A percentile compares a stretch with the other conserved stretches of the same genome.
Evolutionary conservation across 805 yeast species (phyloP).

Genomic region (Barnettozyma wickerhamii): DNA sequence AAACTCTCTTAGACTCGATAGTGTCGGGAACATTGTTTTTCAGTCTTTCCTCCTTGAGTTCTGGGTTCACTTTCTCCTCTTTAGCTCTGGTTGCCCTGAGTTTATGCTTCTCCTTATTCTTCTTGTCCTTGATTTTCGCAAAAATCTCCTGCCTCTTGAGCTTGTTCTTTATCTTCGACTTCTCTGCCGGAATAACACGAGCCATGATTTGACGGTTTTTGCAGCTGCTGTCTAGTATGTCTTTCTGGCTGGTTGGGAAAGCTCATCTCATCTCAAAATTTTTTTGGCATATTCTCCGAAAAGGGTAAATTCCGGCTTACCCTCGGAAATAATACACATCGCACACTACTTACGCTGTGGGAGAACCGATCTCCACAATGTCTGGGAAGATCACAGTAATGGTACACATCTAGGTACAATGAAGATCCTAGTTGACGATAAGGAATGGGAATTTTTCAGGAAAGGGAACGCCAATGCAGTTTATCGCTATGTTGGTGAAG

Average conservation of each 20-base stretch:
- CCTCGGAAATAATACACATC: slow-evolving; percentile 10
- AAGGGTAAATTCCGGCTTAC: slow-evolving; percentile 13
- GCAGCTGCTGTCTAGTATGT: no score
- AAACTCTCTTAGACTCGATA: slow-evolving; percentile 26
- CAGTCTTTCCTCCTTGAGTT: slow-evolving; percentile 73
- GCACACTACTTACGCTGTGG: no score
- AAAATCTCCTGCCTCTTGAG: slow-evolving; percentile 74
- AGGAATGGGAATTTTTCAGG: slow-evolving; percentile 40
- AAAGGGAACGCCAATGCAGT: slow-evolving; percentile 49
- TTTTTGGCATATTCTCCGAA: slow-evolving; percentile 5
- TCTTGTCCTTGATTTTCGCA: slow-evolving; percentile 68
- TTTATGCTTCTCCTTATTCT: slow-evolving; percentile 72
- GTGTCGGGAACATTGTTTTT: slow-evolving; percentile 26
- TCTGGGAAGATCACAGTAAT: not conserved
- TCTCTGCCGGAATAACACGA: slow-evolving; percentile 25
- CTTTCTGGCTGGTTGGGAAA: no score
- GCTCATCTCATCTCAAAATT: no score
- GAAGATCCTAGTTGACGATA: not conserved
- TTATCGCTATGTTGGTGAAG: slow-evolving; percentile 35
- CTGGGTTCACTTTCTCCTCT: slow-evolving; percentile 82
- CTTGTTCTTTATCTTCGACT: slow-evolving; percentile 63
- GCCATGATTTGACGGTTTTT: no score
- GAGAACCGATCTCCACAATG: no score
- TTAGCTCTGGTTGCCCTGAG: slow-evolving; percentile 79
- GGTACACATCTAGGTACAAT: no score